Evolutionary conservation across 768 basidiomycete species (phyloP), one percentile per base, ranked within the genome.

Genomic region (Lepiota subincarnata): DNA sequence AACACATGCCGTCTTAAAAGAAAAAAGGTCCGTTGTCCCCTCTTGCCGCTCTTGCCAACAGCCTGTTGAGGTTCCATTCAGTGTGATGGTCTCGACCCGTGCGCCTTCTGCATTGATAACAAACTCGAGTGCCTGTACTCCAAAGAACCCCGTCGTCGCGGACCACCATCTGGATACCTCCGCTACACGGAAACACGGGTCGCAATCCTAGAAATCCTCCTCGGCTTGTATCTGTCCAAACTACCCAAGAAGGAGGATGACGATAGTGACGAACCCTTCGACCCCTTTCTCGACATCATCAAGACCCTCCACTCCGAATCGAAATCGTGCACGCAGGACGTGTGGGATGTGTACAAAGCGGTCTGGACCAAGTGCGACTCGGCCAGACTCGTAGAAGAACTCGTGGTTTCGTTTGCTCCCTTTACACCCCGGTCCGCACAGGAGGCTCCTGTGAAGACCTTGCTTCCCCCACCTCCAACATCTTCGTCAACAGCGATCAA

Each of bases 1-100:
- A 68, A 68, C 36, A 68, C 66, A 24, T 68, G 66, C 47, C 60
- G 66, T 44, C 55, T 68, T 43, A 68, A 68, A 49, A 64, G 66
- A 34, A 68, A 66, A 52, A 66, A 67, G 60, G 66, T 67, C 18
- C 2, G 54, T 44, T 1, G 28, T 14, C 11, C 22, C 12, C 26
- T 4, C 4, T 8, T 26, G 24, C 14, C 5, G 34, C 19, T 19
- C 24, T 6, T 16, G 11, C 18, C 12, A 43, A 35, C 16, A 43
- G 37, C 24, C 41, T 13, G 40, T 24, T 53, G 22, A 35, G 34
- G 31, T 55, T 55, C 19, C 4, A n/a, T 20, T n/a, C 36, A 66
- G 65, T 68, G 66, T 46, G 63, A 68, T 41, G 66, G 66, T 20
- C 64, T 65, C 46, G 64, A 65, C 39, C 66, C 66, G 16, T 68